Evolutionary conservation across 257 asterid genomes (phyloP).

Genomic region (Linderniella brevidens): DNA sequence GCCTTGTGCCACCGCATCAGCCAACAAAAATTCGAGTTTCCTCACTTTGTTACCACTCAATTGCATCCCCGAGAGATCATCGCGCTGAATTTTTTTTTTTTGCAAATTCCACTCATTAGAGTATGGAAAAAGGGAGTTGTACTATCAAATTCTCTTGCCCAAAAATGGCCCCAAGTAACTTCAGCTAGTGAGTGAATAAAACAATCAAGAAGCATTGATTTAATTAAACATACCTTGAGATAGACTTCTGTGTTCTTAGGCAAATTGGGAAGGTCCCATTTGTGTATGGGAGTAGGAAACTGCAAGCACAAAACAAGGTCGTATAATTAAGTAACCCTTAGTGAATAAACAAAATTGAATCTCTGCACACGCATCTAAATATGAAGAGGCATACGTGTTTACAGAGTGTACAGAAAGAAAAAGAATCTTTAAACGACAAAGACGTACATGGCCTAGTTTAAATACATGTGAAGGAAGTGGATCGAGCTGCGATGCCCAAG

Average conservation of each 20-base stretch:
- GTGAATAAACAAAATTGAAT: neutral
- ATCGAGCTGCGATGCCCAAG: constrained; percentile 67
- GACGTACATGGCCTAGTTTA: constrained; percentile 69
- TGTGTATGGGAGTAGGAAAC: constrained; percentile 95
- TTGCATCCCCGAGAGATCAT: constrained; percentile 96
- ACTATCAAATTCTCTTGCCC: too few relatives aligned
- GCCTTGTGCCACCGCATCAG: constrained; percentile 84
- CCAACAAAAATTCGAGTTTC: constrained; percentile 91
- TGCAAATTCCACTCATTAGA: neutral
- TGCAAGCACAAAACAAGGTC: constrained; percentile 8
- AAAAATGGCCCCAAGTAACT: too few relatives aligned
- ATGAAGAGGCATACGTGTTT: too few relatives aligned
- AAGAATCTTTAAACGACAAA: neutral
- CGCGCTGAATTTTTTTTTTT: constrained; percentile 44
- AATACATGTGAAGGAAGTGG: constrained; percentile 56
- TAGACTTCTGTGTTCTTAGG: constrained; percentile 75
- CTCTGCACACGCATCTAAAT: too few relatives aligned
- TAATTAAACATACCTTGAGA: constrained; percentile 45
- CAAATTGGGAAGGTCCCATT: constrained; percentile 86
- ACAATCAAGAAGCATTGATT: too few relatives aligned
- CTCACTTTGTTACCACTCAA: constrained; percentile 96
- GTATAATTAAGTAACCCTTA: too few relatives aligned
- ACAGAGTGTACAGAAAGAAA: neutral
- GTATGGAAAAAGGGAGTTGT: neutral
- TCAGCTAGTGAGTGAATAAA: too few relatives aligned